These are phyloP conservation scores for Hymenoscyphus linearis DNA, from an alignment of 2,329 filamentous ascomycete species.

Conservation along the genomic window DNA sequence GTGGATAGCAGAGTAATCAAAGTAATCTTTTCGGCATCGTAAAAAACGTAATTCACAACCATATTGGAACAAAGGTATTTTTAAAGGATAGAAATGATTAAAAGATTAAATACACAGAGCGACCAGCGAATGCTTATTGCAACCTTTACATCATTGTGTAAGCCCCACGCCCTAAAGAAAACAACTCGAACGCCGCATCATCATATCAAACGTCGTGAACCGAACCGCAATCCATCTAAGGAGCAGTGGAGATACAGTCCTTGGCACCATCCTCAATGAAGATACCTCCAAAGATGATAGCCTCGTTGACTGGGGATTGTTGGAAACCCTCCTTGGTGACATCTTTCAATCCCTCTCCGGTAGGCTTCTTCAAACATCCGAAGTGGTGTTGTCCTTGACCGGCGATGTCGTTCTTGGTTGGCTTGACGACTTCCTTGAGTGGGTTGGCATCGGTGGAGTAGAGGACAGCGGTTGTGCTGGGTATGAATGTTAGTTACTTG, in stretches of 20 bases:
- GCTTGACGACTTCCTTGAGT: constrained; percentile 43
- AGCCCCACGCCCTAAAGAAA: too few species aligned
- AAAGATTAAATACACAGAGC: too few species aligned
- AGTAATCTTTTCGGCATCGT: too few species aligned
- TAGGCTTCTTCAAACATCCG: constrained; percentile 56
- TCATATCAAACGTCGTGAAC: background rate
- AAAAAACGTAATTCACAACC: too few species aligned
- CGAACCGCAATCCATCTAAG: background rate
- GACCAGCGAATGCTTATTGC: too few species aligned
- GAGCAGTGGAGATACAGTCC: constrained; percentile 33
- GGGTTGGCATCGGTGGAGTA: constrained; percentile 46
- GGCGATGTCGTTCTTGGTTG: constrained; percentile 45
- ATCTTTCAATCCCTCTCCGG: constrained; percentile 38
- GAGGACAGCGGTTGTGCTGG: constrained; percentile 50
- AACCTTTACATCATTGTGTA: too few species aligned
- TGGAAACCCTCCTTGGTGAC: constrained; percentile 45
- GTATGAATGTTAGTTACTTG: background rate
- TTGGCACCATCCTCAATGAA: constrained; percentile 46
- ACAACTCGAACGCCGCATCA: background rate
- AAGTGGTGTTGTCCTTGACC: constrained; percentile 59
- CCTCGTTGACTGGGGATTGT: constrained; percentile 44
- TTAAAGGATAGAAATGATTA: too few species aligned
- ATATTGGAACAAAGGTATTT: too few species aligned
- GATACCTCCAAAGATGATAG: constrained; percentile 46
- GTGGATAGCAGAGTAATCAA: too few species aligned